Percentiles rank a stretch among this genome's conserved stretches.
Conservation (phyloP, 345 rosid species). For the Cardamine chenopodiifolia region DNA sequence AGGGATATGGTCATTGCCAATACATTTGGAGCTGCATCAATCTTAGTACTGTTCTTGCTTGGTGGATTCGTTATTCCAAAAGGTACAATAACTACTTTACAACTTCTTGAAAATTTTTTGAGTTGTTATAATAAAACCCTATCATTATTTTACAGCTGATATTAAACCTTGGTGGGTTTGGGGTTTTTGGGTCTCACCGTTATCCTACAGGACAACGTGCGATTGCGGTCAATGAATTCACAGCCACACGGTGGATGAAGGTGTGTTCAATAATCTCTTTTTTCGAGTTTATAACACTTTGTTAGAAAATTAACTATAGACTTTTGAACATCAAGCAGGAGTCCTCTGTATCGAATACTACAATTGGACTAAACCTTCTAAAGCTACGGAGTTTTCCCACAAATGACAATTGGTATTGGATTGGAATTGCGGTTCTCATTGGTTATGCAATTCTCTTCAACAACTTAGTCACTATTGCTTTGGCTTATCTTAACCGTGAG, state of each 20-base stretch:
- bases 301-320: not conserved
- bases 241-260: constrained; percentile 76
- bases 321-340: constrained; percentile 49
- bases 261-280: constrained; percentile 41
- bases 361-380: constrained; percentile 71
- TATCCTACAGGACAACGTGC: constrained; percentile 83
- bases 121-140: constrained; percentile 2
- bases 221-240: constrained; percentile 79
- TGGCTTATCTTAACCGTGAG: constrained; percentile 83
- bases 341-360: constrained; percentile 52
- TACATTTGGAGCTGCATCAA: constrained; percentile 78
- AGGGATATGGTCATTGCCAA: constrained; percentile 89
- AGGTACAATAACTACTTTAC: constrained; percentile 49
- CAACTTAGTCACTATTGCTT: constrained; percentile 64
- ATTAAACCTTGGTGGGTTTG: constrained; percentile 90
- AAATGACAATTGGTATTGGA: constrained; percentile 74
- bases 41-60: constrained; percentile 63
- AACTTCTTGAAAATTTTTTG: not conserved
- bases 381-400: constrained; percentile 54
- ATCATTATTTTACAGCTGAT: constrained; percentile 46
- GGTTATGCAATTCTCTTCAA: constrained; percentile 70
- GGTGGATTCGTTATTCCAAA: constrained; percentile 92
- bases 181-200: constrained; percentile 93
- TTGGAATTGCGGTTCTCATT: constrained; percentile 68
- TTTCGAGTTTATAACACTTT: not conserved